Conservation (phyloP, 1,284 basidiomycete species). For the Pulveroboletus sp. region DNA sequence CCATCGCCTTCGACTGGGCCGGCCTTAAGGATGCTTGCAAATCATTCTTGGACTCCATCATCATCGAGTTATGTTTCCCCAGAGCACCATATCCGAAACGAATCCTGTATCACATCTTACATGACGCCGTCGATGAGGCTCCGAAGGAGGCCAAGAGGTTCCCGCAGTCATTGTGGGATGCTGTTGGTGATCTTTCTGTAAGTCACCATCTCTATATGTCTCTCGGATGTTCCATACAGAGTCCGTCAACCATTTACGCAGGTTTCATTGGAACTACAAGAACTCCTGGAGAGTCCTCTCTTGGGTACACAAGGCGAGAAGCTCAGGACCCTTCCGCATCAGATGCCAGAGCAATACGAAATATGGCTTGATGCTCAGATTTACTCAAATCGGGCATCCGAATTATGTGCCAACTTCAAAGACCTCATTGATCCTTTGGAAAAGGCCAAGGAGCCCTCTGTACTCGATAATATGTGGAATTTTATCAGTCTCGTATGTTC, state of each 20-base stretch:
- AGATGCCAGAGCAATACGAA: constrained; percentile 59
- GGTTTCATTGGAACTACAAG: constrained; percentile 63
- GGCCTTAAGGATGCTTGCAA: constrained; percentile 59
- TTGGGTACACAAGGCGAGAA: constrained; percentile 50
- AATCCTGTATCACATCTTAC: constrained; percentile 63
- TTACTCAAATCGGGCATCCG: constrained; percentile 56
- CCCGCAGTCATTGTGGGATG: constrained; percentile 74
- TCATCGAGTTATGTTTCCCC: constrained; percentile 77
- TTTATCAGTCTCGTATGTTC: constrained; percentile 53
- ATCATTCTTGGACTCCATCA: constrained; percentile 77
- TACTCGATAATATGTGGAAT: constrained; percentile 66
- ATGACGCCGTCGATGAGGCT: constrained; percentile 67
- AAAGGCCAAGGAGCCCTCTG: constrained; percentile 48
- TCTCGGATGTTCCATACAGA: not conserved
- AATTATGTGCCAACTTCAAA: constrained; percentile 50
- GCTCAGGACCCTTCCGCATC: constrained; percentile 49
- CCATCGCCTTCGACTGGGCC: constrained; percentile 61
- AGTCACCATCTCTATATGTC: constrained; percentile 46
- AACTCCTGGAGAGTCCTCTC: constrained; percentile 59
- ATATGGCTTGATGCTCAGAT: constrained; percentile 67
- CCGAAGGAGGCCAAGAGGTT: constrained; percentile 71
- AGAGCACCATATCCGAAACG: constrained; percentile 61
- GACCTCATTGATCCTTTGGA: constrained; percentile 60
- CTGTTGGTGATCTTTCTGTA: constrained; percentile 76
- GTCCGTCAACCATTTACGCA: constrained; percentile 30